phyloP scores from a whole-genome alignment of 176 grass and related monocot genomes.

The Triticum aestivum region IWGSC_CS_RefSeq_v2.1 NC_057797.1:690587786-690588285 shows the following conservation, averaged over 20 bases:
- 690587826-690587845: too few species aligned
- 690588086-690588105: background rate
- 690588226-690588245: background rate
- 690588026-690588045: background rate
- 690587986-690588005: too few species aligned
- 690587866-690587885: too few species aligned
- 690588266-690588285: slow-evolving; percentile 29
- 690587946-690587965: too few species aligned
- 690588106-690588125: background rate
- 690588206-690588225: background rate
- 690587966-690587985: too few species aligned
- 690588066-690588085: background rate
- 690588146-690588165: background rate
- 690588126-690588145: background rate
- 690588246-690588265: background rate
- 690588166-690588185: background rate
- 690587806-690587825: too few species aligned
- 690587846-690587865: too few species aligned
- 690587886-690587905: too few species aligned
- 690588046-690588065: background rate
- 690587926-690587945: too few species aligned
- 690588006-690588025: background rate
- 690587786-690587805: too few species aligned
- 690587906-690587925: too few species aligned
- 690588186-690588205: background rate